These are phyloP conservation scores for Ceratocystis albifundus DNA, from an alignment of 2,329 filamentous ascomycete genomes.

Conservation along the genomic window DNA sequence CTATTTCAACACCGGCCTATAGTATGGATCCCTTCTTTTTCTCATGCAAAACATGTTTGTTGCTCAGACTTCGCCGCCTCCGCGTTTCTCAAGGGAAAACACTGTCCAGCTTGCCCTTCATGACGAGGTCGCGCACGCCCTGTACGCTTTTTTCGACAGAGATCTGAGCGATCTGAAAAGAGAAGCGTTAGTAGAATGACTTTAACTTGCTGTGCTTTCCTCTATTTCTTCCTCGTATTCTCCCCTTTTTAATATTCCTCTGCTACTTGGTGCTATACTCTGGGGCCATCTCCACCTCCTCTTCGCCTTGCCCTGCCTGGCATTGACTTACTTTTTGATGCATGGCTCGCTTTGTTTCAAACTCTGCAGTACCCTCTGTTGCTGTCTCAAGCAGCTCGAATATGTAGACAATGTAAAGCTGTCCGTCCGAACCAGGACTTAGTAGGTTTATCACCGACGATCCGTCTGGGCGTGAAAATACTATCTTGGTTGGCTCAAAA, in stretches of 20 bases:
- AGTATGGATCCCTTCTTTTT: not conserved
- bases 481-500: conserved; percentile 28
- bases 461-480: conserved; percentile 29
- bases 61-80: conserved; percentile 2
- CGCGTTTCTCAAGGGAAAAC: not conserved
- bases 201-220: not conserved
- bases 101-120: not conserved
- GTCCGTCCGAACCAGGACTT: conserved; percentile 25
- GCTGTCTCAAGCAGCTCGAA: conserved; percentile 29
- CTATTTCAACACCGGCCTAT: not conserved
- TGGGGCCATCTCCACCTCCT: not conserved
- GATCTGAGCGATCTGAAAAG: not conserved
- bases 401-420: conserved; percentile 30
- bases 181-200: not conserved
- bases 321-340: conserved; percentile 26
- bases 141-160: not conserved
- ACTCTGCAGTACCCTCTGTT: conserved; percentile 25
- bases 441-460: conserved; percentile 30
- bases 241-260: not conserved
- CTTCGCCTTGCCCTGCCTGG: not conserved
- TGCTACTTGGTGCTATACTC: not conserved
- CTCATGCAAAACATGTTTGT: conserved; percentile 11
- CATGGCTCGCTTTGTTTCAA: conserved; percentile 24
- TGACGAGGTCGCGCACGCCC: not conserved
- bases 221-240: not conserved